Base-by-base conservation (phyloP, 106 monocot genomes). In the Apostasia ramifera region DNA sequence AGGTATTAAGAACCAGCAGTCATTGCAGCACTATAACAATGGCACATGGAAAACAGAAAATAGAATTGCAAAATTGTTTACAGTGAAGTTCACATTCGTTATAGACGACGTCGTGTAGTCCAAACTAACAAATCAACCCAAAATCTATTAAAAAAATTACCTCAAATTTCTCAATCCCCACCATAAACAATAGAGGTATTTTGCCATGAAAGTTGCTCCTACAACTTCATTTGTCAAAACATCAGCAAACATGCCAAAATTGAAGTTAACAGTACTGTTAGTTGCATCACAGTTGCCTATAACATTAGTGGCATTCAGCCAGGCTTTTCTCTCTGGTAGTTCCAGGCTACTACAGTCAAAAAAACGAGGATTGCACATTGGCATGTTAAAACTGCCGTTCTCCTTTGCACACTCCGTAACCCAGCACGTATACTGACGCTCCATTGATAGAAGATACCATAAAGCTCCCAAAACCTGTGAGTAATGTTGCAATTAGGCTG, bases 111-210 rank as follows among this genome's bases (percentile, higher is more conserved):
- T 26, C 26, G 26, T 26, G 26, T 26, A 26, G 26, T 26, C 26
- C 26, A 26, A 26, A 26, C 26, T 26, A 26, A 26, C 26, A 26
- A 26, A 26, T 26, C 26, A 26, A 26, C 26, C 26, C 26, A 26
- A 26, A 26, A 26, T 26, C 26, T 26, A 8, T 59, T 40, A 46
- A 48, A 37, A 63, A 2, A 70, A 6, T 37, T 67, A 92, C 97
- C 87, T 98, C 40, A 98, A 58, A 77, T 90, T 92, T 75, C 69
- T 77, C 62, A 98, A 81, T 9, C 97, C 97, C 97, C 97, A 98
- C 97, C 97, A 98, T 46, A 98, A 92, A 67, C 92, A 89, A 73
- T 90, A 98, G 10, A 98, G 77, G 72, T 92, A 98, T 59, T 92
- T 98, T 54, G 79, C 78, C 2, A 85, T 6, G 66, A 90, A 92